These are phyloP conservation scores for Phaeolepiota aurea DNA, from an alignment of 768 basidiomycete species.

Conservation along the genomic window DNA sequence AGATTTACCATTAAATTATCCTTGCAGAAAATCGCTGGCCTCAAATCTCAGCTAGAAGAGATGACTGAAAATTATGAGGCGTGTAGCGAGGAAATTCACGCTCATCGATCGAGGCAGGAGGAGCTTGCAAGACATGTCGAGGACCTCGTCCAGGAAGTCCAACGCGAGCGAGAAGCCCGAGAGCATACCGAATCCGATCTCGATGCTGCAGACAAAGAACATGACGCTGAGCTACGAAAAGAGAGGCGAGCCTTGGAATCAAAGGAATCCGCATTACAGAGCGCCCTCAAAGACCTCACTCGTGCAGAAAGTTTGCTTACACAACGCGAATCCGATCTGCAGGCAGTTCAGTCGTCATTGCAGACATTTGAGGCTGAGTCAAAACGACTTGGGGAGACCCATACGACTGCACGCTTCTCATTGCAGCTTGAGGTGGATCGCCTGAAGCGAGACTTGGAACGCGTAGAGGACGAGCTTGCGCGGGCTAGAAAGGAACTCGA, in stretches of 20 bases:
- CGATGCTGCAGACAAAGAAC: constrained; percentile 48
- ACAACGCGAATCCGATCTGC: constrained; percentile 71
- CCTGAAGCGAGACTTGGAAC: constrained; percentile 73
- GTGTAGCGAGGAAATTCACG: constrained; percentile 52
- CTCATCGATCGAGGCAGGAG: constrained; percentile 65
- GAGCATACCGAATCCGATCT: constrained; percentile 48
- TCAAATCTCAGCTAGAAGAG: constrained; percentile 63
- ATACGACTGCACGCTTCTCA: constrained; percentile 75
- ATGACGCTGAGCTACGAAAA: constrained; percentile 50
- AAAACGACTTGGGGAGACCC: constrained; percentile 75
- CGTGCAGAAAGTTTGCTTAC: constrained; percentile 54
- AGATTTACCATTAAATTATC: background rate
- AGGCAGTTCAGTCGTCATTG: constrained; percentile 65
- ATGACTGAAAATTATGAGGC: constrained; percentile 58
- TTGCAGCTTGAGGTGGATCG: constrained; percentile 87
- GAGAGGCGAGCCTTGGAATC: constrained; percentile 60
- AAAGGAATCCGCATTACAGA: constrained; percentile 62
- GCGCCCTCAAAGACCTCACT: constrained; percentile 53
- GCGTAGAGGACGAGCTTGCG: constrained; percentile 71
- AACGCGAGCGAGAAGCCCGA: constrained; percentile 48
- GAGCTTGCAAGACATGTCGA: constrained; percentile 71
- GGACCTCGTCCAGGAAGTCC: constrained; percentile 56
- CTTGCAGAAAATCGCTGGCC: constrained; percentile 54
- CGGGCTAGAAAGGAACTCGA: constrained; percentile 64
- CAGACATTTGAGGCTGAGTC: constrained; percentile 67